phyloP scores from a whole-genome alignment of 1,284 basidiomycete species.

The Hypsizygus ulmarius region DNA sequence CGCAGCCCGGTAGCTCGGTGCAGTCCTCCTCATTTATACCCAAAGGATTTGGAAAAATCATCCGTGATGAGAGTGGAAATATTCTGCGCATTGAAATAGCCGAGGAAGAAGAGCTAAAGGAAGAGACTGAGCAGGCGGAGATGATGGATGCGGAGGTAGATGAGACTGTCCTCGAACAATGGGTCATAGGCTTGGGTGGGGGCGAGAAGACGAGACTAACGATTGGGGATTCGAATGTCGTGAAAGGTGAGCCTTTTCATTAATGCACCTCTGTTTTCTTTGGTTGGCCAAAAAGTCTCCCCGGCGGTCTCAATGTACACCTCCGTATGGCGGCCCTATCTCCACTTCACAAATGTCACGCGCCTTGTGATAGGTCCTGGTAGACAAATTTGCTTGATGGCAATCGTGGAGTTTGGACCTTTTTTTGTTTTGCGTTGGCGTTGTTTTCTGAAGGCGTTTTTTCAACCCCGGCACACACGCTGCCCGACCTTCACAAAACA shows the following conservation, averaged over 20 bases:
- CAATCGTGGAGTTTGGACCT: not conserved
- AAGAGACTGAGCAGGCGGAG: constrained; percentile 28
- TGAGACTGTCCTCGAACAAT: constrained; percentile 32
- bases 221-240: constrained; percentile 23
- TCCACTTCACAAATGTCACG: constrained; percentile 2
- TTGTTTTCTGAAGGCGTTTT: constrained; percentile 8
- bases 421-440: constrained; percentile 1
- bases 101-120: constrained; percentile 43
- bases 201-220: constrained; percentile 14
- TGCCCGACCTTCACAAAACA: constrained; percentile 9
- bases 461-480: constrained; percentile 10
- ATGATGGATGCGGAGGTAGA: constrained; percentile 36
- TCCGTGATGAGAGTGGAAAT: constrained; percentile 82
- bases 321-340: not conserved
- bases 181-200: constrained; percentile 34
- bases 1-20: constrained; percentile 8
- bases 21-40: constrained; percentile 37
- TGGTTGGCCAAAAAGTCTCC: not conserved
- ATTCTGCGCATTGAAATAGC: constrained; percentile 75
- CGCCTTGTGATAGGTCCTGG: constrained; percentile 6
- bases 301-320: constrained; percentile 9
- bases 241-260: constrained; percentile 33
- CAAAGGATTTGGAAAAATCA: constrained; percentile 81
- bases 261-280: not conserved
- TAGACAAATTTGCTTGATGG: not conserved